These are phyloP conservation scores for Suhomyces bolitotheri DNA, from an alignment of 1,139 yeast genomes.

Conservation along the genomic window DNA sequence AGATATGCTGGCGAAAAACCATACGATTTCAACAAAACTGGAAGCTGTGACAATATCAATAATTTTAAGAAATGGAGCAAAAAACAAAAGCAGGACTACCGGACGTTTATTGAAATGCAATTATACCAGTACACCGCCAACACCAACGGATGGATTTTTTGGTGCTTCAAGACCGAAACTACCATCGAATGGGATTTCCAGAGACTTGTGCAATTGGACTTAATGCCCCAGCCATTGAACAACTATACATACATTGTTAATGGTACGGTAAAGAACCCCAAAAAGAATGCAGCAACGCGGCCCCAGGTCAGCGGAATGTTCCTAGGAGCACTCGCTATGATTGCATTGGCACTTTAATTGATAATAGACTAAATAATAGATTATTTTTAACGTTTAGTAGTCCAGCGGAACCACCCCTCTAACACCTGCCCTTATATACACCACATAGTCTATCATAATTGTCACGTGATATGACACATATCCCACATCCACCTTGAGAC, in stretches of 20 bases:
- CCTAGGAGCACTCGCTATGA: not conserved
- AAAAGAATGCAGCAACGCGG: slow-evolving; percentile 2
- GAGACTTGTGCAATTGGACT: slow-evolving; percentile 45
- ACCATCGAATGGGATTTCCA: slow-evolving; percentile 65
- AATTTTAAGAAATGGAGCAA: slow-evolving; percentile 39
- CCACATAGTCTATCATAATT: too few relatives aligned
- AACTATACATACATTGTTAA: slow-evolving; percentile 43
- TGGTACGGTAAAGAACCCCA: slow-evolving; percentile 34
- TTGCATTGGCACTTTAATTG: not conserved
- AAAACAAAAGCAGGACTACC: slow-evolving; percentile 43
- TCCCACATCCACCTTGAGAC: too few relatives aligned
- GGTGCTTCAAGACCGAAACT: slow-evolving; percentile 68
- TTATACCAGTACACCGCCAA: slow-evolving; percentile 44
- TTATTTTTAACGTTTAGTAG: too few relatives aligned
- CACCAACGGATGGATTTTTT: slow-evolving; percentile 62
- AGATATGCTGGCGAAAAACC: slow-evolving; percentile 54
- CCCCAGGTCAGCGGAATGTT: not conserved
- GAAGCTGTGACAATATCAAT: slow-evolving; percentile 30
- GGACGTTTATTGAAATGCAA: slow-evolving; percentile 48
- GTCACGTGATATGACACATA: too few relatives aligned
- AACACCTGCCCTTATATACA: too few relatives aligned
- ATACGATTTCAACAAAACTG: slow-evolving; percentile 35
- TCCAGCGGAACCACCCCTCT: too few relatives aligned
- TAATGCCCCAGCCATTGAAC: slow-evolving; percentile 63
- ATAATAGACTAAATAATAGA: too few relatives aligned